These are phyloP conservation scores for Meyerozyma sp. DNA, from an alignment of 1,139 yeast species.

Conservation along the genomic window DNA sequence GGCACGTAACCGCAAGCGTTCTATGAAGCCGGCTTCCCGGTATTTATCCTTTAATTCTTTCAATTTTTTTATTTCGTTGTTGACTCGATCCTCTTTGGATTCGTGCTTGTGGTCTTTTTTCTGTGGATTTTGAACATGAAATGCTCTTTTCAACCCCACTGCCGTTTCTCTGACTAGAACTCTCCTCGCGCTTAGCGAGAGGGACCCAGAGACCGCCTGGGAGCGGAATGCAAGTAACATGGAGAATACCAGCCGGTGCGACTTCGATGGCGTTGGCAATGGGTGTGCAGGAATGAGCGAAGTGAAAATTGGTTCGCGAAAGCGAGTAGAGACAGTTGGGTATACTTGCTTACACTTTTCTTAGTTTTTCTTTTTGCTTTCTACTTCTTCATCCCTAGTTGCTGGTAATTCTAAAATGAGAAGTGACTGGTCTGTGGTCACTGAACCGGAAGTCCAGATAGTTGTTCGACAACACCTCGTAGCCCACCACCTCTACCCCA, in stretches of 20 bases:
- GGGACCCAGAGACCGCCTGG: background rate
- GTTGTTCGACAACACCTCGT: slow-evolving; percentile 30
- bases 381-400: too few relatives aligned
- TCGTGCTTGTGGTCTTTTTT: background rate
- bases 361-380: too few relatives aligned
- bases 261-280: background rate
- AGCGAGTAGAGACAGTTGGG: background rate
- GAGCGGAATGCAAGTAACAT: background rate
- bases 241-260: background rate
- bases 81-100: slow-evolving; percentile 8
- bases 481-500: slow-evolving; percentile 17
- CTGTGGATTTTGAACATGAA: background rate
- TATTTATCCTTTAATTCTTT: slow-evolving; percentile 19
- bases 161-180: background rate
- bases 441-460: slow-evolving; percentile 25
- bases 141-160: background rate
- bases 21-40: slow-evolving; percentile 22
- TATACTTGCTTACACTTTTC: too few relatives aligned
- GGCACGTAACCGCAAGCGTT: slow-evolving; percentile 18
- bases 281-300: background rate
- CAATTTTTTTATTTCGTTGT: slow-evolving; percentile 16
- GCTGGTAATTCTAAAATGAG: slow-evolving; percentile 16
- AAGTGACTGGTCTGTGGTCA: slow-evolving; percentile 42
- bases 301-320: too few relatives aligned
- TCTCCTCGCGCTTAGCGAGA: background rate